Conservation (phyloP, 2,329 filamentous ascomycete species). For the Claviceps africana region DNA sequence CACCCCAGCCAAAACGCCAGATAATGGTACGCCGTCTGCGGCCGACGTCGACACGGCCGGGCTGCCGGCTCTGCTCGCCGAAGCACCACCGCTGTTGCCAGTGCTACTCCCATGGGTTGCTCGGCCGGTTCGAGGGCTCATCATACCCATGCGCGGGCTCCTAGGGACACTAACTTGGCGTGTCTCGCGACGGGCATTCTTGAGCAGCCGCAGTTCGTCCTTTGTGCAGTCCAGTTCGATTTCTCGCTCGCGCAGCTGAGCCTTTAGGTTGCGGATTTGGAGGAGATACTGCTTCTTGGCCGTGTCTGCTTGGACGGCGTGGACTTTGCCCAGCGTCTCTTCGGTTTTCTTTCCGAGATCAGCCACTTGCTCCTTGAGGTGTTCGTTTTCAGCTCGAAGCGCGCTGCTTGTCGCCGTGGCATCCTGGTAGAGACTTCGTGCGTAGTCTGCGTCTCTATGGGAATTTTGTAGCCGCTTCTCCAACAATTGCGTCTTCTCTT, state of each 20-base stretch:
- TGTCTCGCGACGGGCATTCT: slow-evolving; percentile 40
- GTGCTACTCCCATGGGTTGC: slow-evolving; percentile 7
- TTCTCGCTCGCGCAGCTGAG: slow-evolving; percentile 35
- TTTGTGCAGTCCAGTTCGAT: slow-evolving; percentile 31
- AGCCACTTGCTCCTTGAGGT: slow-evolving; percentile 27
- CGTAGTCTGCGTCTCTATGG: slow-evolving; percentile 40
- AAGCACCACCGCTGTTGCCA: slow-evolving; percentile 16
- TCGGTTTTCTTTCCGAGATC: slow-evolving; percentile 28
- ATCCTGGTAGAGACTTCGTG: slow-evolving; percentile 44
- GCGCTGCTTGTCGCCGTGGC: slow-evolving; percentile 34
- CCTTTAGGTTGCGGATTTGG: slow-evolving; percentile 27
- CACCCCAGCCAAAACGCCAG: slow-evolving; percentile 18
- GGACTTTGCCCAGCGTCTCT: slow-evolving; percentile 32
- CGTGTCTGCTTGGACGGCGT: slow-evolving; percentile 28
- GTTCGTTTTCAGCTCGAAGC: slow-evolving; percentile 31
- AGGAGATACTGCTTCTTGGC: slow-evolving; percentile 21
- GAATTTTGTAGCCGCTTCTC: slow-evolving; percentile 27
- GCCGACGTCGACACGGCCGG: slow-evolving; percentile 24
- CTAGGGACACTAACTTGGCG: slow-evolving; percentile 42
- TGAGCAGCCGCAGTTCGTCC: slow-evolving; percentile 34
- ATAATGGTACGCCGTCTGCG: slow-evolving; percentile 14
- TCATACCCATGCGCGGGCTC: slow-evolving; percentile 39
- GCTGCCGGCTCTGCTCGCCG: slow-evolving; percentile 36
- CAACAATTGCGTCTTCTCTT: slow-evolving; percentile 25
- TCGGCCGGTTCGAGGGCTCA: slow-evolving; percentile 32